Base-by-base conservation (phyloP, 805 yeast species). In the Danielia reshetovae region DNA sequence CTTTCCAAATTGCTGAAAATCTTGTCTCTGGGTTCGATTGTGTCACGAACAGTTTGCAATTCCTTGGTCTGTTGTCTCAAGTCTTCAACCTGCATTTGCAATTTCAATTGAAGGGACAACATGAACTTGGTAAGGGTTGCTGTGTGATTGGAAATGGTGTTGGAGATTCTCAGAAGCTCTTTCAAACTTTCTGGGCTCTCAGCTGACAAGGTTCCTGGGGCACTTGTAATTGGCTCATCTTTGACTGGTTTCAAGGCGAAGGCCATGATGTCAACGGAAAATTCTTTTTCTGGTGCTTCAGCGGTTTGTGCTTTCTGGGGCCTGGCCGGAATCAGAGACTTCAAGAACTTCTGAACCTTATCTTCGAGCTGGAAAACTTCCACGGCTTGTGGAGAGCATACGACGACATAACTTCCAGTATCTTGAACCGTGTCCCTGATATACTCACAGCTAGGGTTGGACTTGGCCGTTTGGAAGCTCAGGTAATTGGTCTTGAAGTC, bases 341-440 rank as follows among this genome's bases (percentile, higher is more conserved):
- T 9, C 9, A 19, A 7, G 9, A 9, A 7, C 22, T 19, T 19
- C 9, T 19, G 22, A 19, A 19, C 22, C 22, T 19, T 19, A 6
- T 15, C 21, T 18, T 32, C 35, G 10, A 53, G 32, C 18, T 44
- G 46, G 19, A 46, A 35, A 11, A 52, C 39, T 17, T 38, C 45
- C 11, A 45, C 39, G 19, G 38, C 42, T 13, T 33, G 26, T 7
- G 38, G 12, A 3, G 45, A 43, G 9, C 52, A 30, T 7, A 46
- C 35, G 12, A 58, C 34, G n/a, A 56, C 35, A 34, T 54, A 59
- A 6, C 51, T 54, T 1, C 68, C 68, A 3, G 57, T 44, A 17
- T 52, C 54, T 2, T 57, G 45, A 10, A 52, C 38, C n/a, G 38
- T 46, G 30, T 63, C 69, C 9, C 36, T 42, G 2, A 62, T 29